Evolutionary conservation across 1,284 basidiomycete species (phyloP).

Genomic region (Volvariella surrecta): DNA sequence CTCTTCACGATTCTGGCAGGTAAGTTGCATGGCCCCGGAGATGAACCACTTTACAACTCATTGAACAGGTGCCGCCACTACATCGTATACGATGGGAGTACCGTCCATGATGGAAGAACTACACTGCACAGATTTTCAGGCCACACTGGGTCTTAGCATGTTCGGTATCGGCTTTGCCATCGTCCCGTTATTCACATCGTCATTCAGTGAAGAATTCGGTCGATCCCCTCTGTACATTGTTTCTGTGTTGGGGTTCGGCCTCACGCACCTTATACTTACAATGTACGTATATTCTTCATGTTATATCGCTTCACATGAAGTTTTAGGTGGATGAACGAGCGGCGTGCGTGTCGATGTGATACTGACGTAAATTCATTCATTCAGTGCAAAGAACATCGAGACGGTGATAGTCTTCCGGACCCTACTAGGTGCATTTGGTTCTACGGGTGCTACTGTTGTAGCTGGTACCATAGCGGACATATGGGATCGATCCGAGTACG

Average conservation of each 20-base stretch:
- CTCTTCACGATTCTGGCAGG: slow-evolving; percentile 47
- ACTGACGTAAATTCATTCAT: not conserved
- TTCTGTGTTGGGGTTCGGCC: slow-evolving; percentile 42
- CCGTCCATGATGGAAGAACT: slow-evolving; percentile 54
- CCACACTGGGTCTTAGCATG: slow-evolving; percentile 46
- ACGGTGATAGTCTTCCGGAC: slow-evolving; percentile 60
- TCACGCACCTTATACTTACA: slow-evolving; percentile 49
- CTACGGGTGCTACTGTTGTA: slow-evolving; percentile 57
- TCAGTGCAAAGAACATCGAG: slow-evolving; percentile 53
- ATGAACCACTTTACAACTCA: not conserved
- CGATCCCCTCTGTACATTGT: slow-evolving; percentile 57
- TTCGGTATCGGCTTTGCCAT: slow-evolving; percentile 62
- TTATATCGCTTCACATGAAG: not conserved
- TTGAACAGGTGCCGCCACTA: slow-evolving; percentile 36
- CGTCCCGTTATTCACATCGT: slow-evolving; percentile 58
- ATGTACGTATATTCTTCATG: slow-evolving; percentile 33
- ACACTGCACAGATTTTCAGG: slow-evolving; percentile 44
- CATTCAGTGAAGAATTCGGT: slow-evolving; percentile 72
- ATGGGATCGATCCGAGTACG: slow-evolving; percentile 48
- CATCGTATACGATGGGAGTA: slow-evolving; percentile 48
- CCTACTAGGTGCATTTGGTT: slow-evolving; percentile 60
- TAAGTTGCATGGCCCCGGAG: too few relatives aligned
- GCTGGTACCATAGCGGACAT: slow-evolving; percentile 70
- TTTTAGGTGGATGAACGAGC: too few relatives aligned
- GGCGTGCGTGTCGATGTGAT: too few relatives aligned